phyloP scores from a whole-genome alignment of 495 filamentous ascomycete genomes.

The Cercophora newfieldiana region DNA sequence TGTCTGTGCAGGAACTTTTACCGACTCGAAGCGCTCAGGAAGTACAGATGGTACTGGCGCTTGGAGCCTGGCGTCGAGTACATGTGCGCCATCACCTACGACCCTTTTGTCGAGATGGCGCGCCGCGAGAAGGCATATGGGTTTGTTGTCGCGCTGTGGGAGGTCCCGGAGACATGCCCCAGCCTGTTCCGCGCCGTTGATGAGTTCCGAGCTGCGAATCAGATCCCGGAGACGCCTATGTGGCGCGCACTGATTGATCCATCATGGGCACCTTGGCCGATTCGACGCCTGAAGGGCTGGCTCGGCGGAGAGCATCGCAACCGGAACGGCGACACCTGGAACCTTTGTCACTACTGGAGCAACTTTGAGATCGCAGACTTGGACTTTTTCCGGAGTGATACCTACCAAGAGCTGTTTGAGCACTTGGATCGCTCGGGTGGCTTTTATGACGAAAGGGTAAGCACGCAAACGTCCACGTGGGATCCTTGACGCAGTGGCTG shows the following conservation, averaged over 20 bases:
- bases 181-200: conserved; percentile 48
- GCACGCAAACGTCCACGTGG: background rate
- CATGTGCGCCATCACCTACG: conserved; percentile 54
- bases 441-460: conserved; percentile 54
- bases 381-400: conserved; percentile 51
- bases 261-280: conserved; percentile 41
- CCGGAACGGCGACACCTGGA: conserved; percentile 45
- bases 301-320: conserved; percentile 35
- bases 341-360: conserved; percentile 58
- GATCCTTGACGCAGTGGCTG: background rate
- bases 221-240: conserved; percentile 31
- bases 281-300: conserved; percentile 35
- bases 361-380: conserved; percentile 59
- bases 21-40: conserved; percentile 39
- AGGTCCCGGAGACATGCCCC: conserved; percentile 50
- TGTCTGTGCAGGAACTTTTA: conserved; percentile 53
- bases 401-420: conserved; percentile 51
- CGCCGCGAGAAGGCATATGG: conserved; percentile 51
- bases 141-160: conserved; percentile 51
- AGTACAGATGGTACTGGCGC: conserved; percentile 56
- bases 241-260: conserved; percentile 42
- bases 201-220: conserved; percentile 38
- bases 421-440: conserved; percentile 51
- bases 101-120: conserved; percentile 55
- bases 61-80: conserved; percentile 52